Percentiles rank a stretch among this genome's conserved stretches.
Conservation (phyloP, 257 asterid species). For the Scutellaria galericulata region DNA sequence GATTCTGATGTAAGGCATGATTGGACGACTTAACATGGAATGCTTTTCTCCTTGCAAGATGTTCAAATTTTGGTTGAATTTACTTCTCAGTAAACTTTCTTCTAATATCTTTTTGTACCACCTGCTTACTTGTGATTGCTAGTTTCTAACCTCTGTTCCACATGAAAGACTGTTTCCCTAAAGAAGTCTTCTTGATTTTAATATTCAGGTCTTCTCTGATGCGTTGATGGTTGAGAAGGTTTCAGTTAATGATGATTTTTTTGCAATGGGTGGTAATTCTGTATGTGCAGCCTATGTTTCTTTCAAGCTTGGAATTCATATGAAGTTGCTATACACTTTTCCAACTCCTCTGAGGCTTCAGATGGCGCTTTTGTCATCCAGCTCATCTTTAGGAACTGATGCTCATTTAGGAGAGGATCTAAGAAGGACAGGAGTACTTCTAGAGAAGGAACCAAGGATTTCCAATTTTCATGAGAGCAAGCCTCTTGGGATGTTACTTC, state of each 20-base stretch:
- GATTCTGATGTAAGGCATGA: constrained; percentile 8
- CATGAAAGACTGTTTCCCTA: constrained; percentile 19
- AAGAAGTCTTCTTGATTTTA: constrained; percentile 33
- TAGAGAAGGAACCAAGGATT: constrained; percentile 36
- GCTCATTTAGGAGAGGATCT: constrained; percentile 39
- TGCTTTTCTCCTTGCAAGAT: not conserved
- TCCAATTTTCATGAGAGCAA: constrained; percentile 32
- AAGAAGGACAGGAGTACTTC: constrained; percentile 36
- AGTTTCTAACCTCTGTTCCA: constrained; percentile 9
- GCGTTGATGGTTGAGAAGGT: constrained; percentile 72
- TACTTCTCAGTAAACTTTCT: not conserved
- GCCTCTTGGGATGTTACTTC: constrained; percentile 34
- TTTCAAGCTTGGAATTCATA: constrained; percentile 77
- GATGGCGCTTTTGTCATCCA: constrained; percentile 57
- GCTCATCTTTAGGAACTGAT: constrained; percentile 39
- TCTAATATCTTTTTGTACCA: constrained; percentile 7
- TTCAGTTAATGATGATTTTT: constrained; percentile 69
- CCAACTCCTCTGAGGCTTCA: constrained; percentile 81
- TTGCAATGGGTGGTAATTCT: constrained; percentile 88
- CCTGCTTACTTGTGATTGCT: constrained; percentile 14
- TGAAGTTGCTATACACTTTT: constrained; percentile 72
- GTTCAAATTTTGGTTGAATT: not conserved
- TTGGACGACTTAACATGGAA: not conserved
- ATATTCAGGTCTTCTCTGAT: constrained; percentile 73
- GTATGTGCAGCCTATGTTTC: constrained; percentile 83